Conservation (phyloP, 345 rosid species). For the Salix arbutifolia region DNA sequence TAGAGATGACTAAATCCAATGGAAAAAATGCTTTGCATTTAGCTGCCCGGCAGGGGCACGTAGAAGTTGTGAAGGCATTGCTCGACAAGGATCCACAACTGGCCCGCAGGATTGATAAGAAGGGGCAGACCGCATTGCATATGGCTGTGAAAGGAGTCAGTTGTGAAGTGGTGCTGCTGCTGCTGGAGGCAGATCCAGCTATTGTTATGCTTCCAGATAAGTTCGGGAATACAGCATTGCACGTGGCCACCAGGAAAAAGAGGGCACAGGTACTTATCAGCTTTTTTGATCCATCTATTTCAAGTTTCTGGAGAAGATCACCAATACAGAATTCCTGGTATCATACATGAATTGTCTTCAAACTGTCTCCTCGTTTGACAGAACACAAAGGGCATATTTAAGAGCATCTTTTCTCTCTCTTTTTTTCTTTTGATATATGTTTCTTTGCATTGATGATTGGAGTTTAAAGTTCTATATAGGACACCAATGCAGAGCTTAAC, state of each 20-base stretch:
- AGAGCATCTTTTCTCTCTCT: no score
- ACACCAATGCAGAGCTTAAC: no score
- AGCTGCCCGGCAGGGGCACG: conserved; percentile 88
- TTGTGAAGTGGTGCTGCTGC: conserved; percentile 58
- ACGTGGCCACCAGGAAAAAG: conserved; percentile 85
- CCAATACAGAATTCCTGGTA: no score
- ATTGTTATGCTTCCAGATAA: conserved; percentile 82
- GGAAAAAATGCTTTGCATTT: conserved; percentile 92
- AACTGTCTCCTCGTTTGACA: no score
- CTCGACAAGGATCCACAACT: conserved; percentile 65
- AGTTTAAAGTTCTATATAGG: no score
- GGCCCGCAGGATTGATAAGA: conserved; percentile 81
- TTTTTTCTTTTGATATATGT: no score
- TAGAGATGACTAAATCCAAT: conserved; percentile 60
- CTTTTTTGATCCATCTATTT: neutral
- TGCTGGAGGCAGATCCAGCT: conserved; percentile 67
- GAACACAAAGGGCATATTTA: no score
- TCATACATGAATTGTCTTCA: no score
- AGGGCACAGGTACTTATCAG: conserved; percentile 54
- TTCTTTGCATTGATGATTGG: no score
- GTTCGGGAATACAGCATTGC: conserved; percentile 76
- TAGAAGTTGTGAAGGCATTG: conserved; percentile 64
- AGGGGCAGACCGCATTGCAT: conserved; percentile 90
- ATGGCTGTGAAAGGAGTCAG: conserved; percentile 96
- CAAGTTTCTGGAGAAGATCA: no score